Percentiles rank a stretch among this genome's conserved stretches.
phyloP scores from a whole-genome alignment of 75 land plant genomes.

The Cryptomeria japonica region DNA sequence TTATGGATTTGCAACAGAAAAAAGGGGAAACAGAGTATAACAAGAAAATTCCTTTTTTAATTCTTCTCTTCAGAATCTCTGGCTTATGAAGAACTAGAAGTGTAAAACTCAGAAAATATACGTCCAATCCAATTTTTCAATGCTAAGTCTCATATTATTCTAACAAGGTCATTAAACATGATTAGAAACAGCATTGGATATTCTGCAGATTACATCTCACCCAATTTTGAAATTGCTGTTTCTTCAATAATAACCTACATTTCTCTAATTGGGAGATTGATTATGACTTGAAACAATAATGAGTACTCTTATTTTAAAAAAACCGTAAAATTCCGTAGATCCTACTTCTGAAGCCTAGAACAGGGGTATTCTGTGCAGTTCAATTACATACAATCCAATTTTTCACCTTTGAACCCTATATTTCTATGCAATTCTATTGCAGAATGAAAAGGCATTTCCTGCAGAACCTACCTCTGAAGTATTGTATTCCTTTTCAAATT shows the following conservation, averaged over 20 bases:
- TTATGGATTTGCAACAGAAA: neutral
- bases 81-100: neutral
- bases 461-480: neutral
- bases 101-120: neutral
- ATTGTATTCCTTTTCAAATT: conserved; percentile 3
- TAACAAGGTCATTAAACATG: neutral
- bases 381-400: too few species aligned
- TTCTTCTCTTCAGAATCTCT: neutral
- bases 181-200: neutral
- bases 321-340: too few species aligned
- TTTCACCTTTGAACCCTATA: too few species aligned
- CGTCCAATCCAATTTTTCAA: neutral
- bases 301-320: too few species aligned
- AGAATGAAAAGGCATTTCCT: neutral
- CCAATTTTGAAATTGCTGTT: too few species aligned
- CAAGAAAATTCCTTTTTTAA: neutral
- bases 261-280: too few species aligned
- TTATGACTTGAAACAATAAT: too few species aligned
- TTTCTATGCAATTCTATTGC: neutral
- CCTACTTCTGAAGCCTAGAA: too few species aligned
- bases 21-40: neutral
- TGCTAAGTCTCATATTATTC: neutral
- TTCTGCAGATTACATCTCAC: neutral
- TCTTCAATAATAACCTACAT: too few species aligned
- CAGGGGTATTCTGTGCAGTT: too few species aligned